Conservation (phyloP, 164 flowering plant genomes). For the Annona squamosa region DNA sequence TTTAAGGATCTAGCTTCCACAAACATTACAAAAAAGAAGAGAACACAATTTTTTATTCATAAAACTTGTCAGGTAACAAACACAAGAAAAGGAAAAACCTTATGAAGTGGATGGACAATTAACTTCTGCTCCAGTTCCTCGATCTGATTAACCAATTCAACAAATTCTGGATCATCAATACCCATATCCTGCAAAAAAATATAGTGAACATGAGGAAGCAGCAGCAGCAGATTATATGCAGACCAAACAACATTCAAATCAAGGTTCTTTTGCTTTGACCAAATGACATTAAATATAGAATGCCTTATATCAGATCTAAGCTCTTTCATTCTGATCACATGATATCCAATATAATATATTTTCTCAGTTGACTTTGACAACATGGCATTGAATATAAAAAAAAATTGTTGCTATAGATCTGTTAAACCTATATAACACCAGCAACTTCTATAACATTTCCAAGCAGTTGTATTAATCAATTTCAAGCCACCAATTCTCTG, state of each 20-base stretch:
- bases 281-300: no score
- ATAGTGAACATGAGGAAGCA: not conserved
- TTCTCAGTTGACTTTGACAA: no score
- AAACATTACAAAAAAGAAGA: not conserved
- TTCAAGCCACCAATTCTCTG: no score
- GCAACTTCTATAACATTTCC: no score
- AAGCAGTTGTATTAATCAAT: no score
- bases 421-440: no score
- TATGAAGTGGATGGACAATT: slow-evolving; percentile 69
- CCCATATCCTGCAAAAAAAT: slow-evolving; percentile 73
- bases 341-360: no score
- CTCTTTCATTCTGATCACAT: no score
- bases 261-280: no score
- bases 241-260: not conserved
- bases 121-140: slow-evolving; percentile 81
- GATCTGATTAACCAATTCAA: slow-evolving; percentile 67
- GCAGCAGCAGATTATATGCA: not conserved
- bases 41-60: not conserved
- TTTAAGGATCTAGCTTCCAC: not conserved
- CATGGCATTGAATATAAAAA: no score
- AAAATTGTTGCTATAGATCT: no score
- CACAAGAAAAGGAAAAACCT: slow-evolving; percentile 35
- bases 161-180: slow-evolving; percentile 80
- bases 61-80: not conserved
- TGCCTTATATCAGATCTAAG: no score